These are phyloP conservation scores for Leccinellum rugosiceps DNA, from an alignment of 768 basidiomycete genomes.

Conservation along the genomic window DNA sequence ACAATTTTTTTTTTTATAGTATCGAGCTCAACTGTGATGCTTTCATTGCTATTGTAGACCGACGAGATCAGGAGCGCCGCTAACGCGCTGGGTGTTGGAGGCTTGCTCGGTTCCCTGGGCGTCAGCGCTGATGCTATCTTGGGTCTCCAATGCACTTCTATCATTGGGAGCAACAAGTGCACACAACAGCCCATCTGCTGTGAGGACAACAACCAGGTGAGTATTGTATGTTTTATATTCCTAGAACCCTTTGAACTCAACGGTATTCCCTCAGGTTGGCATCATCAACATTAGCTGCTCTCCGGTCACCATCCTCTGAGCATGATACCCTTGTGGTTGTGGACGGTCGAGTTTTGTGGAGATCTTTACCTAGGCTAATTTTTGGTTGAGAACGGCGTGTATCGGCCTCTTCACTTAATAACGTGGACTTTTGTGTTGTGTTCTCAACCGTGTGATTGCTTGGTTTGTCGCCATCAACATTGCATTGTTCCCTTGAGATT, in stretches of 20 bases:
- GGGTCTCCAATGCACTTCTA: neutral
- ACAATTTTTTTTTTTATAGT: neutral
- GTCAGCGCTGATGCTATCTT: accelerated
- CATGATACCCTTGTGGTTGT: neutral
- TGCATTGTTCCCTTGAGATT: too few species aligned
- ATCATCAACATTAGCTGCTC: neutral
- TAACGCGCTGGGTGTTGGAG: neutral
- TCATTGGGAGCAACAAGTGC: too few species aligned
- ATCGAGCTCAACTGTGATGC: neutral
- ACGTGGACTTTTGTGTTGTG: too few species aligned
- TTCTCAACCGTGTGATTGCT: too few species aligned
- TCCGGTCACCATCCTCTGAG: neutral
- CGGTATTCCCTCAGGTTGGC: neutral
- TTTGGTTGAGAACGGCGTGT: too few species aligned
- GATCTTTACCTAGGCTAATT: too few species aligned
- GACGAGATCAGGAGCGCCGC: neutral
- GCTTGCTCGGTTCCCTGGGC: neutral
- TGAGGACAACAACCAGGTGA: neutral
- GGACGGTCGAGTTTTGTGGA: too few species aligned
- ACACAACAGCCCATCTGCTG: neutral
- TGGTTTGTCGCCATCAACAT: too few species aligned
- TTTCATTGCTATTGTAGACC: too few species aligned
- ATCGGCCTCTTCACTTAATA: too few species aligned
- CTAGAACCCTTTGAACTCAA: neutral
- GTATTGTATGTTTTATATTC: neutral